Evolutionary conservation across 768 basidiomycete genomes (phyloP).

Genomic region (Suillus plorans): DNA sequence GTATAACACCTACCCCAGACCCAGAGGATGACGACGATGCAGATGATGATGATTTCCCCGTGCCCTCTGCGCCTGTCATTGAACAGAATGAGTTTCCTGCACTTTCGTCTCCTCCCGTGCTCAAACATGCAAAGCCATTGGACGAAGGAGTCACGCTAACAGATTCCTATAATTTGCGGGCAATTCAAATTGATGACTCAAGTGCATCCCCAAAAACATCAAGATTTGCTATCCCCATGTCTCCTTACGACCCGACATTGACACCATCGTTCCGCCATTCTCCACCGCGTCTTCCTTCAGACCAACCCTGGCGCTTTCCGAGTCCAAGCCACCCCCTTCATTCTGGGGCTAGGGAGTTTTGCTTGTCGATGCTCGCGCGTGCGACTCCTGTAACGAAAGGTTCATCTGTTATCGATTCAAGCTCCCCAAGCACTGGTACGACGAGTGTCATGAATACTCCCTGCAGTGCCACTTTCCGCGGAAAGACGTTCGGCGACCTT

Average conservation of each 20-base stretch:
- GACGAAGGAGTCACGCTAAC: slow-evolving; percentile 4
- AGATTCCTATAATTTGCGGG: slow-evolving; percentile 5
- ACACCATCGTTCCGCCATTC: slow-evolving; percentile 81
- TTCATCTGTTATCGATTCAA: slow-evolving; percentile 22
- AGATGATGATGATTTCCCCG: slow-evolving; percentile 14
- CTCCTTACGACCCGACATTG: slow-evolving; percentile 72
- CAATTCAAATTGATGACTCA: slow-evolving; percentile 8
- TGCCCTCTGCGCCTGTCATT: slow-evolving; percentile 23
- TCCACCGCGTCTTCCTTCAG: slow-evolving; percentile 69
- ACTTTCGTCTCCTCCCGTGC: slow-evolving; percentile 18
- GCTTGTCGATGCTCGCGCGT: slow-evolving; percentile 61
- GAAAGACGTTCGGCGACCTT: slow-evolving; percentile 26
- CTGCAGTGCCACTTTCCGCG: slow-evolving; percentile 23
- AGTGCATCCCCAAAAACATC: slow-evolving; percentile 26
- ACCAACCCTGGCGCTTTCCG: slow-evolving; percentile 81
- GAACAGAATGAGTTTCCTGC: slow-evolving; percentile 26
- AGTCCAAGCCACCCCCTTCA: slow-evolving; percentile 80
- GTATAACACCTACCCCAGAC: slow-evolving; percentile 2
- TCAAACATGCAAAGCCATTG: background rate
- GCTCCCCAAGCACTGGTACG: slow-evolving; percentile 30
- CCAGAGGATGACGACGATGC: slow-evolving; percentile 9
- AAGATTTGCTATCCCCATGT: slow-evolving; percentile 47
- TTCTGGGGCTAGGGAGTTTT: slow-evolving; percentile 60
- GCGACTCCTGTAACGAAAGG: slow-evolving; percentile 50
- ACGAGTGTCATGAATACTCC: slow-evolving; percentile 31